These are phyloP conservation scores for Erodium chrysanthum DNA, from an alignment of 441 rosid species.

Conservation along the genomic window DNA sequence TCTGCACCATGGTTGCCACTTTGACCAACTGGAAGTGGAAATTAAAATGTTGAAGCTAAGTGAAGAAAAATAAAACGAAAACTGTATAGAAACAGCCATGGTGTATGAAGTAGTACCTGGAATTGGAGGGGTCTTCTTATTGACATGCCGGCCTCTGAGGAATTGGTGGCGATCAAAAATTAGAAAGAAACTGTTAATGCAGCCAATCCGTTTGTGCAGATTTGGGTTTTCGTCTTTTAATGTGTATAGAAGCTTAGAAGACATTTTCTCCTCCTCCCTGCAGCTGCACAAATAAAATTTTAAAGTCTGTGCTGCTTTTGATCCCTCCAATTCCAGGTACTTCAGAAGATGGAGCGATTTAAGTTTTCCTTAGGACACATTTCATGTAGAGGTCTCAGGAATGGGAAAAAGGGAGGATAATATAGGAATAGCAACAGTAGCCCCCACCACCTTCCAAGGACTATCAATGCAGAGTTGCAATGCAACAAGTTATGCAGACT, in stretches of 20 bases:
- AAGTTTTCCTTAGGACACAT: background rate
- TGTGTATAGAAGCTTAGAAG: slow-evolving; percentile 47
- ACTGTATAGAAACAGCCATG: background rate
- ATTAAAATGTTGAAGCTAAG: background rate
- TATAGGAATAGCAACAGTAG: slow-evolving; percentile 20
- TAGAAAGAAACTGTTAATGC: slow-evolving; percentile 79
- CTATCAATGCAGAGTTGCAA: slow-evolving; percentile 18
- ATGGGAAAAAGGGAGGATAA: slow-evolving; percentile 15
- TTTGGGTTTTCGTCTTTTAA: slow-evolving; percentile 65
- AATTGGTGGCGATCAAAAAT: slow-evolving; percentile 62
- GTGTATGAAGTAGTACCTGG: slow-evolving; percentile 32
- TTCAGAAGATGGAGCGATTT: background rate
- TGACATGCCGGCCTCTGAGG: slow-evolving; percentile 36
- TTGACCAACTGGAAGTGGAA: slow-evolving; percentile 35
- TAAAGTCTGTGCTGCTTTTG: background rate
- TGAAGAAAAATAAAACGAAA: background rate
- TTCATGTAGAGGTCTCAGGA: slow-evolving; percentile 3
- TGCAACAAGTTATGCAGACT: slow-evolving; percentile 30
- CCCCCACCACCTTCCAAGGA: slow-evolving; percentile 21
- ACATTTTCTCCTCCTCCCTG: slow-evolving; percentile 33
- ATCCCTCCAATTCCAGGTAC: too few relatives aligned
- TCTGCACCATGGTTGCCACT: slow-evolving; percentile 29
- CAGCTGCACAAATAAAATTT: slow-evolving; percentile 3
- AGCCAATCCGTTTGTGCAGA: slow-evolving; percentile 75
- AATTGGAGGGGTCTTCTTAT: slow-evolving; percentile 30